Evolutionary conservation across 2,329 filamentous ascomycete genomes (phyloP).

Genomic region (Pseudogymnoascus sp.): DNA sequence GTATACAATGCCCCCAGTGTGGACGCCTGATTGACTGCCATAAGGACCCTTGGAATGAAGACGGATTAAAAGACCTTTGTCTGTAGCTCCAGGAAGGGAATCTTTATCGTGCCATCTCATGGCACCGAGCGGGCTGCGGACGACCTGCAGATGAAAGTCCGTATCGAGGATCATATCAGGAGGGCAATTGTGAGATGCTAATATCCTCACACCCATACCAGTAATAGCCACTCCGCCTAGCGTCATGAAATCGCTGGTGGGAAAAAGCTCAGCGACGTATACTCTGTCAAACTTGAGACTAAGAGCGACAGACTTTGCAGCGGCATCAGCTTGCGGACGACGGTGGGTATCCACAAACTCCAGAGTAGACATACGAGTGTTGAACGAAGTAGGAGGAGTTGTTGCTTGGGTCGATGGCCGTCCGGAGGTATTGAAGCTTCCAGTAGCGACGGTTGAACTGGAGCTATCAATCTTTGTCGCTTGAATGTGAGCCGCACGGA

Average conservation of each 20-base stretch:
- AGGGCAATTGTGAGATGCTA: background rate
- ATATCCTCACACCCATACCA: background rate
- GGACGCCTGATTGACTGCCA: background rate
- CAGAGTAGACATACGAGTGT: background rate
- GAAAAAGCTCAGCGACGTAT: background rate
- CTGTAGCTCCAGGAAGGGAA: background rate
- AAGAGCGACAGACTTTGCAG: background rate
- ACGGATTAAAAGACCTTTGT: background rate
- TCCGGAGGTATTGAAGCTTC: background rate
- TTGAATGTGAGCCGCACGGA: background rate
- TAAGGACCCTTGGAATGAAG: background rate
- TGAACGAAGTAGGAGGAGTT: background rate
- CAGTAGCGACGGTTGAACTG: background rate
- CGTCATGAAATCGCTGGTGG: background rate
- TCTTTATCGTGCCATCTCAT: background rate
- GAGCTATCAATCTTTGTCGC: background rate
- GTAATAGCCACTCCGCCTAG: background rate
- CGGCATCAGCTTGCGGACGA: background rate
- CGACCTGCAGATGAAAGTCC: background rate
- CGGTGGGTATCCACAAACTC: background rate
- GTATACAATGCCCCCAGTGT: background rate
- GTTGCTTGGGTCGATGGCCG: background rate
- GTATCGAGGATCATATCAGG: background rate
- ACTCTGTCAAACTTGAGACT: background rate
- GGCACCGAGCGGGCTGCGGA: background rate